Base-by-base conservation (phyloP, 495 filamentous ascomycete species). In the Elaphomyces granulatus region DNA sequence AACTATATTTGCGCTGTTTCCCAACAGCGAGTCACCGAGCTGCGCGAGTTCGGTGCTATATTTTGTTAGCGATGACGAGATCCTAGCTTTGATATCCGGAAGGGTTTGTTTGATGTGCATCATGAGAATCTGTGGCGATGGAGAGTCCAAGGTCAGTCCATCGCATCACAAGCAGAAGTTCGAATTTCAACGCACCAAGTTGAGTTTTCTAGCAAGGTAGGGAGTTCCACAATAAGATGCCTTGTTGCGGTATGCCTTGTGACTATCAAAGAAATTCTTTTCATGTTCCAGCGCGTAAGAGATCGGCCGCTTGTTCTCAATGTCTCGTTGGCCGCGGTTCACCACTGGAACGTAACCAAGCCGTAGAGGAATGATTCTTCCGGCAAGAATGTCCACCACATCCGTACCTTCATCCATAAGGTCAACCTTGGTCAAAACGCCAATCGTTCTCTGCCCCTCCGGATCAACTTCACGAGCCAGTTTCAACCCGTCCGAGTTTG, bases 71-170 rank as follows among this genome's bases (percentile, higher is more conserved):
- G 87, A 93, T 42, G 82, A 78, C 8, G 81, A 74, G 53, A 99
- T 99, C 44, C 92, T 81, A 14, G 79, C 81, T 61, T 96, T 99
- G 68, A 99, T 99, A 55, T 99, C 90, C 18, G 90, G 90, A 8
- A 99, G 74, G 4, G 90, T 99, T 67, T 99, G 90, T 63, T 99
- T 99, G 68, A 99, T 99, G 68, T 99, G 90, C 90, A 96, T 99
- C 90, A 96, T 96, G 43, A 99, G 74, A 60, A 99, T 96, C 78
- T 81, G 59, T n/a, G n/a, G n/a, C n/a, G n/a, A n/a, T n/a, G n/a
- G n/a, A n/a, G n/a, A n/a, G n/a, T 17, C 12, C 38, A 48, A 8
- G 38, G 20, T 47, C 37, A 60, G 51, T 40, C 7, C 32, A 34
- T 20, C 21, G 7, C 14, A 4, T 15, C 19, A n/a, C 7, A 36